Evolutionary conservation across 1,284 basidiomycete species (phyloP).

Genomic region (Phaffia rhodozyma): DNA sequence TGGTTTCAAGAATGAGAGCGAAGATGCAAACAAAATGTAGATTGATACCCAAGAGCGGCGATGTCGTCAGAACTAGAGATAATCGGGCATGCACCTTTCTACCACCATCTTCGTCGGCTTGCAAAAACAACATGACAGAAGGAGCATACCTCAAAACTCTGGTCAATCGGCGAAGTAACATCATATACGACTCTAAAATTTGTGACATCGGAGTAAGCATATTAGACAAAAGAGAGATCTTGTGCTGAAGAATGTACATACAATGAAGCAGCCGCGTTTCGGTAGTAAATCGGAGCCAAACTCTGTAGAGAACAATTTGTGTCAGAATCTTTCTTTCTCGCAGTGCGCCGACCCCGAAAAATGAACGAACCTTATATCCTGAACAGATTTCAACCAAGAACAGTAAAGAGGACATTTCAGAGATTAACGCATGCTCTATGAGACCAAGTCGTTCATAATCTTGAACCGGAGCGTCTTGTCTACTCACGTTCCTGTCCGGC

Average conservation of each 20-base stretch:
- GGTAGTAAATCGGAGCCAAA: not conserved
- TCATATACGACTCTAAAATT: slow-evolving; percentile 72
- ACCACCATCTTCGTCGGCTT: not conserved
- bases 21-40: no score
- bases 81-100: not conserved
- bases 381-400: not conserved
- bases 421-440: not conserved
- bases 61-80: not conserved
- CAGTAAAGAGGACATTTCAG: not conserved
- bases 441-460: not conserved
- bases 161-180: slow-evolving; percentile 44
- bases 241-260: not conserved
- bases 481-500: slow-evolving; percentile 36
- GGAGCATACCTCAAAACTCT: slow-evolving; percentile 11
- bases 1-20: no score
- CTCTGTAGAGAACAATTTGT: not conserved
- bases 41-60: no score
- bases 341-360: not conserved
- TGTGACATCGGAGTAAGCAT: not conserved
- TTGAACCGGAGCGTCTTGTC: not conserved
- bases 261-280: slow-evolving; percentile 5
- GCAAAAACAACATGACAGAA: not conserved
- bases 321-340: not conserved
- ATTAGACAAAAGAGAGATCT: not conserved
- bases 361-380: not conserved